These are phyloP conservation scores for Cyclospora cayetanensis DNA, from an alignment of 169 alveolate species.

Conservation along the genomic window DNA sequence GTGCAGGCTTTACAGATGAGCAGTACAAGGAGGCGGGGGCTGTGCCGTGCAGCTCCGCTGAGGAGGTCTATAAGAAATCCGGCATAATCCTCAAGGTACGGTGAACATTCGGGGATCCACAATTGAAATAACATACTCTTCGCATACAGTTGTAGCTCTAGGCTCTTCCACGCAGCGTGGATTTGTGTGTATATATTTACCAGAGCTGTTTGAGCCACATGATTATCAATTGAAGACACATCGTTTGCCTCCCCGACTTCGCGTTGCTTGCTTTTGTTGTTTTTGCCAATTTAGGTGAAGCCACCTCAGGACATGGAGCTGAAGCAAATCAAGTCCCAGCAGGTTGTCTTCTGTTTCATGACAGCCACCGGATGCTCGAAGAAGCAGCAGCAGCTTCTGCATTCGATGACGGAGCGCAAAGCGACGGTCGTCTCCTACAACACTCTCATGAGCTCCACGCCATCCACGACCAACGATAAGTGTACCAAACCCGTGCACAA, in stretches of 20 bases:
- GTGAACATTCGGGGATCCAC: background rate
- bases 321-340: background rate
- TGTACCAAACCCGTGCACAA: slow-evolving; percentile 19
- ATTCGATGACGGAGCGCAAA: background rate
- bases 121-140: background rate
- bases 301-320: slow-evolving; percentile 41
- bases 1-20: slow-evolving; percentile 60
- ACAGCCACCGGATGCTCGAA: background rate
- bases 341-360: slow-evolving; percentile 58
- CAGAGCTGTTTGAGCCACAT: too few relatives aligned
- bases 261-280: background rate
- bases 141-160: too few relatives aligned
- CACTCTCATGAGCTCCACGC: background rate
- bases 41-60: background rate
- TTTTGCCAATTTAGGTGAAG: slow-evolving; percentile 42
- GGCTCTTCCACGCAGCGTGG: too few relatives aligned
- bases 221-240: too few relatives aligned
- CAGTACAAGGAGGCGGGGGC: slow-evolving; percentile 29
- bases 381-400: background rate
- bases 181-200: too few relatives aligned
- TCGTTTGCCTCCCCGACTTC: too few relatives aligned
- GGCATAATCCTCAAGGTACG: slow-evolving; percentile 52
- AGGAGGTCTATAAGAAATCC: background rate
- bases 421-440: slow-evolving; percentile 44
- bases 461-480: background rate